Conservation (phyloP, 2,329 filamentous ascomycete genomes). For the Alternaria hordeiaustralica region DNA sequence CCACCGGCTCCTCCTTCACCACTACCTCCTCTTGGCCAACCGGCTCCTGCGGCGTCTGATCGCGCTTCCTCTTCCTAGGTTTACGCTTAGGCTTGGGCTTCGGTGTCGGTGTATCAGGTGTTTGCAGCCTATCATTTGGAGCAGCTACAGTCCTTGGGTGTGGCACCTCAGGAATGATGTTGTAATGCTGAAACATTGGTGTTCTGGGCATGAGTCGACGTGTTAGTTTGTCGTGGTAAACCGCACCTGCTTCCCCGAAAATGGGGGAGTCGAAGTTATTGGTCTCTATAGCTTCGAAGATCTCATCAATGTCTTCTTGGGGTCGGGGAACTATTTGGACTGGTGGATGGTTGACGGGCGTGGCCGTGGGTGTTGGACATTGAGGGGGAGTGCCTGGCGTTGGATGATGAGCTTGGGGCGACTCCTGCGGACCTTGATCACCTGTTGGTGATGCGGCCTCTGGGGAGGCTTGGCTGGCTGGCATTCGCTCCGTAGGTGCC, state of each 20-base stretch:
- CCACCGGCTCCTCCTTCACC: neutral
- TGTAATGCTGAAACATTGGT: neutral
- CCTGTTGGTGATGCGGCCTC: neutral
- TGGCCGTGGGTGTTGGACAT: neutral
- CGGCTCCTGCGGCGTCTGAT: neutral
- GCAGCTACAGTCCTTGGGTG: neutral
- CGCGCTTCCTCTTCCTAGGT: neutral
- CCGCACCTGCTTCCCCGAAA: neutral
- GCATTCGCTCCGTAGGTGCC: accelerated
- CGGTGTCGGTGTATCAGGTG: neutral
- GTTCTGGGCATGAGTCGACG: neutral
- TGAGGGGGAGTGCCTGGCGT: neutral
- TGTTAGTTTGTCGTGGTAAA: neutral
- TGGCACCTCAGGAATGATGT: neutral
- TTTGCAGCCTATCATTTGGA: neutral
- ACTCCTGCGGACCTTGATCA: neutral
- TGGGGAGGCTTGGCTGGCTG: neutral
- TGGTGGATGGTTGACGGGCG: neutral
- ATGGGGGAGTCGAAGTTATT: neutral
- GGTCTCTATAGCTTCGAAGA: neutral
- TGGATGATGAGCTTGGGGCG: neutral
- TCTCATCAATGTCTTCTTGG: neutral
- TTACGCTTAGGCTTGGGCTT: neutral
- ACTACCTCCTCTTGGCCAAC: neutral
- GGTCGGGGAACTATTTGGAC: neutral